Conservation (phyloP, 2,329 filamentous ascomycete species). For the Colletotrichum lindemuthianum region DNA sequence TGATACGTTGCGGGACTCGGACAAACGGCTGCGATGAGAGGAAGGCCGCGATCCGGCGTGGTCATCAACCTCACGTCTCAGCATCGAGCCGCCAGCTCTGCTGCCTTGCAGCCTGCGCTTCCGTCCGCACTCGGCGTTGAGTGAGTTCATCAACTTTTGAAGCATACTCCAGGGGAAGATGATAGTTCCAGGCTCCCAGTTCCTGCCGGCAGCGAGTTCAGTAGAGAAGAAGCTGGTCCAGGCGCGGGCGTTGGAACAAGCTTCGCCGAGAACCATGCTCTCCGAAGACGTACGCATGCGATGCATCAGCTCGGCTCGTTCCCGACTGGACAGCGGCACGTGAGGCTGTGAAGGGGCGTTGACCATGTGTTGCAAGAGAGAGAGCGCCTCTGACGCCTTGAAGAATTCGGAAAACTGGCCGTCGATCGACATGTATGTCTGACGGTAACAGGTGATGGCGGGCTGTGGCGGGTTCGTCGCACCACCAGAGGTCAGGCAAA, state of each 20-base stretch:
- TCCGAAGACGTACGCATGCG: constrained; percentile 27
- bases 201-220: constrained; percentile 26
- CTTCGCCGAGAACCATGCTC: constrained; percentile 27
- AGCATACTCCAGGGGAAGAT: constrained; percentile 30
- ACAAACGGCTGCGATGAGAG: neutral
- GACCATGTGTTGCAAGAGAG: constrained; percentile 30
- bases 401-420: constrained; percentile 29
- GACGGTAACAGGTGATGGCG: constrained; percentile 29
- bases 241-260: constrained; percentile 30
- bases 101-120: constrained; percentile 17
- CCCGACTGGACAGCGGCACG: constrained; percentile 19
- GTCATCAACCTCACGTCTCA: constrained; percentile 21
- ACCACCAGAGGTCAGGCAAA: constrained; percentile 17
- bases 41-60: neutral
- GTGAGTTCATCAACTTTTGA: constrained; percentile 30
- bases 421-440: constrained; percentile 20
- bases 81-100: neutral
- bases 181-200: constrained; percentile 25
- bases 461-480: constrained; percentile 6
- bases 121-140: constrained; percentile 24
- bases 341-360: constrained; percentile 25
- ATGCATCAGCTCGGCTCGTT: constrained; percentile 24
- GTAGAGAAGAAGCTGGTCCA: constrained; percentile 32
- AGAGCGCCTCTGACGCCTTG: constrained; percentile 31
- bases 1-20: constrained; percentile 9